Percentiles rank a stretch among this genome's conserved stretches.
phyloP scores from a whole-genome alignment of 2,329 filamentous ascomycete species.

The Xylariomycetidae sp. region DNA sequence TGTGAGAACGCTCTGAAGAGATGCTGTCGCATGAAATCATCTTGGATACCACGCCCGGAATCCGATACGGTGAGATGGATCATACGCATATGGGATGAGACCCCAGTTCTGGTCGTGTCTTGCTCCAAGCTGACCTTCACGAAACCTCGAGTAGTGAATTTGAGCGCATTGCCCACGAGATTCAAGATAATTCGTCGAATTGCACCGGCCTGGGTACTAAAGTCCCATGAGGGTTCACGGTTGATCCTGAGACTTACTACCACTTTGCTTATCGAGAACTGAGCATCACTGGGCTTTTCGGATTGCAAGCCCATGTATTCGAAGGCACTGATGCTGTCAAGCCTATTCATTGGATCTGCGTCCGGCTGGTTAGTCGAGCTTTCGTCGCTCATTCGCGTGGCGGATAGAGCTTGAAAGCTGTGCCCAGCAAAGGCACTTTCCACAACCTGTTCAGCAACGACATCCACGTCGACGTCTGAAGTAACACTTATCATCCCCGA shows the following conservation, averaged over 20 bases:
- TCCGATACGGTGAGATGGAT: conserved; percentile 50
- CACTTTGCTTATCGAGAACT: conserved; percentile 19
- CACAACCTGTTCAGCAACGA: conserved; percentile 40
- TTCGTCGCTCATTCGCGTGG: conserved; percentile 1
- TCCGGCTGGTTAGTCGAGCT: conserved; percentile 7
- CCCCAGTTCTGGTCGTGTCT: conserved; percentile 10
- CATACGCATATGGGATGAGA: conserved; percentile 5
- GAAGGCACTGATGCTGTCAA: conserved; percentile 12
- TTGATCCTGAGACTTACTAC: conserved; percentile 48
- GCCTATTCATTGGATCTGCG: conserved; percentile 7
- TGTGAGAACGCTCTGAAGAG: conserved; percentile 63
- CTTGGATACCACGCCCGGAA: conserved; percentile 61
- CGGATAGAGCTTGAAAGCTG: conserved; percentile 23
- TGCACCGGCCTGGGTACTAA: conserved; percentile 49
- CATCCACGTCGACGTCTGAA: conserved; percentile 31
- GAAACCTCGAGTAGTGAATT: conserved; percentile 44
- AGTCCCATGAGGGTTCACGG: conserved; percentile 43
- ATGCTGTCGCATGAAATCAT: conserved; percentile 55
- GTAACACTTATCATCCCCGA: conserved; percentile 18
- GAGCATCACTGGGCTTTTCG: conserved; percentile 6
- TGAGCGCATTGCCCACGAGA: conserved; percentile 57
- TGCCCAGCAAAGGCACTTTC: conserved; percentile 44
- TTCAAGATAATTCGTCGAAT: conserved; percentile 56
- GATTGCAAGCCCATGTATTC: conserved; percentile 7
- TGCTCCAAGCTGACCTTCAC: conserved; percentile 20